Evolutionary conservation across 2,329 filamentous ascomycete species (phyloP).

Genomic region (Calycina herbarum): DNA sequence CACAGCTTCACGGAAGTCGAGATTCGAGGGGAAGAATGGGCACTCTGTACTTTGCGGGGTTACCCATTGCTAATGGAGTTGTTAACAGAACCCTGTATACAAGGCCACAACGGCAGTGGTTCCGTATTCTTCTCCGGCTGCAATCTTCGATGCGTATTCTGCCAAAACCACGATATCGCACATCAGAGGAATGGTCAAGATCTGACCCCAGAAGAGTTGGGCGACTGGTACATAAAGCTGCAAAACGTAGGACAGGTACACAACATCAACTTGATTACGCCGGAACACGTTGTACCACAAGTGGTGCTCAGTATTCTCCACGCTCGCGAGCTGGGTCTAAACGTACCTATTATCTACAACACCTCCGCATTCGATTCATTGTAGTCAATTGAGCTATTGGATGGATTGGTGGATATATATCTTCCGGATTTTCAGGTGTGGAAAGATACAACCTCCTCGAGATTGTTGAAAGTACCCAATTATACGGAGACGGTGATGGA

Average conservation of each 20-base stretch:
- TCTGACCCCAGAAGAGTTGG: constrained; percentile 74
- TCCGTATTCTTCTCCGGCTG: constrained; percentile 64
- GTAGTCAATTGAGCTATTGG: constrained; percentile 68
- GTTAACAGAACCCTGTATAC: constrained; percentile 67
- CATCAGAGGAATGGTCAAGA: constrained; percentile 81
- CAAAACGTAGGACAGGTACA: constrained; percentile 79
- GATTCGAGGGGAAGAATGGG: too few species aligned
- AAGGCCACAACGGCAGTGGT: constrained; percentile 78
- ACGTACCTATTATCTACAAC: constrained; percentile 79
- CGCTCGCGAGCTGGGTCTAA: constrained; percentile 68
- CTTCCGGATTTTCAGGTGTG: constrained; percentile 88
- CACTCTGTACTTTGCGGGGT: too few species aligned
- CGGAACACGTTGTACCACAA: constrained; percentile 84
- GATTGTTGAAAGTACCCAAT: constrained; percentile 75
- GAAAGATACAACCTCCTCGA: constrained; percentile 63
- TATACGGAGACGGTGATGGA: constrained; percentile 72
- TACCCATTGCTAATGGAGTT: constrained; percentile 8
- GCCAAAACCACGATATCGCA: constrained; percentile 81
- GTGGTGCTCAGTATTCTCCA: constrained; percentile 75
- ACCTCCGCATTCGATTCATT: constrained; percentile 79
- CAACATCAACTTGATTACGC: constrained; percentile 86
- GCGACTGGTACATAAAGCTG: constrained; percentile 79
- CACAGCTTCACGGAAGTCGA: too few species aligned
- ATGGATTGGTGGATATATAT: constrained; percentile 82
- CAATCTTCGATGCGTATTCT: constrained; percentile 62